Evolutionary conservation across 2,329 filamentous ascomycete genomes (phyloP), one percentile per base, ranked within the genome.

Genomic region (Colletotrichum tropicicola): DNA sequence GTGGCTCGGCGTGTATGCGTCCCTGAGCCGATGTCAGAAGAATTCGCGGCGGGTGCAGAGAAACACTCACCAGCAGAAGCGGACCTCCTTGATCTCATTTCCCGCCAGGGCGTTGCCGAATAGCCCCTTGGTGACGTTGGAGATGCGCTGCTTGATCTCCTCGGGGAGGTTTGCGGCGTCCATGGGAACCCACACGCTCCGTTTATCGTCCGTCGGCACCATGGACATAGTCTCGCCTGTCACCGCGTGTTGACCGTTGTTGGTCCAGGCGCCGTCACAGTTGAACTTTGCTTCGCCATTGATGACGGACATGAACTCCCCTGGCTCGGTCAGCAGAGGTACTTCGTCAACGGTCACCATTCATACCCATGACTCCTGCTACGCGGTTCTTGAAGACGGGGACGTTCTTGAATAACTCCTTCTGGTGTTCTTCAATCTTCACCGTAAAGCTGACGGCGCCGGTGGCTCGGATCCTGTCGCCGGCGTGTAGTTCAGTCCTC

Each of bases 241-340:
- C 2, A 75, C 57, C 0, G 83, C 80, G 66, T 81, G 80, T 0
- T 74, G 75, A 23, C 80, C 72, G 6, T 80, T 84, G 70, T 89
- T 89, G 41, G 81, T 86, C 70, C 89, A 85, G 58, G 85, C 87
- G 19, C 83, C 80, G 52, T 88, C 81, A 70, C 87, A 87, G 63
- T 87, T 89, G 76, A 89, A 88, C 72, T 90, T 90, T 63, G 90
- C 79, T 2, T 84, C 77, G 1, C 84, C 82, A 30, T 83, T 77
- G 68, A 8, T 83, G 83, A 13, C 80, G 7, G 78, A 80, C 78
- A 81, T 80, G 52, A 78, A 76, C 69, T 81, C 79, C 21, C 78
- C 78, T 80, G 68, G 51, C 10, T 12, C 35, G 3, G 39, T 68
- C 43, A 66, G 37, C 68, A 61, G 58, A 49, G 37, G 39, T 30